These are phyloP conservation scores for Wallacemonas collosoma DNA, from an alignment of 208 protist species.

Conservation along the genomic window DNA sequence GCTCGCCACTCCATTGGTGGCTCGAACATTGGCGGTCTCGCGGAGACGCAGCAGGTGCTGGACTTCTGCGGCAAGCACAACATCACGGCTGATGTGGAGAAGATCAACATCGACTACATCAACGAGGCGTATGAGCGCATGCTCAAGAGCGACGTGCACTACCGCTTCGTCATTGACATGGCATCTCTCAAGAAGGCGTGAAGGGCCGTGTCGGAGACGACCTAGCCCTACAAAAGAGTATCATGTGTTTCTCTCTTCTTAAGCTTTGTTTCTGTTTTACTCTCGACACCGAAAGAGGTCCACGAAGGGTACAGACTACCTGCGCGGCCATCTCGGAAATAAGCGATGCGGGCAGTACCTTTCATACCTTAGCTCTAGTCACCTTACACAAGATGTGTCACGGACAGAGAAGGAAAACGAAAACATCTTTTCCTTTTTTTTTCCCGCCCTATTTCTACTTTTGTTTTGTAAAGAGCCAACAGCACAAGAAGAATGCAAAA, in stretches of 20 bases:
- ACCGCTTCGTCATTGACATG: conserved; percentile 62
- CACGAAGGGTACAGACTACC: too few species aligned
- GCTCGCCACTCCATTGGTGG: conserved; percentile 29
- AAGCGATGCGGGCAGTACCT: too few species aligned
- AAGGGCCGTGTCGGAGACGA: neutral
- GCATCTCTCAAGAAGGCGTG: conserved; percentile 25
- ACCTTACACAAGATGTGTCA: too few species aligned
- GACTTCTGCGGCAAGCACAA: conserved; percentile 59
- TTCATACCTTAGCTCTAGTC: too few species aligned
- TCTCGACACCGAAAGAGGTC: neutral
- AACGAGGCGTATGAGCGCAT: conserved; percentile 51
- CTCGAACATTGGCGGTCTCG: conserved; percentile 56
- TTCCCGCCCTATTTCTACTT: conserved; percentile 1
- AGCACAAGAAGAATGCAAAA: neutral
- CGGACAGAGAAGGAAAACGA: neutral
- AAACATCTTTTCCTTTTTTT: conserved; percentile 11
- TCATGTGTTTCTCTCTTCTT: conserved; percentile 8
- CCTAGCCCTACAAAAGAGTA: neutral
- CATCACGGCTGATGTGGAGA: conserved; percentile 45
- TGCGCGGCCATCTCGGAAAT: too few species aligned
- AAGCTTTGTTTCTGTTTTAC: neutral
- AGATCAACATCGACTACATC: conserved; percentile 49
- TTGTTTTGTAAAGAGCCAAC: neutral
- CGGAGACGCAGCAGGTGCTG: conserved; percentile 64
- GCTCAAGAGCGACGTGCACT: conserved; percentile 39